Base-by-base conservation (phyloP, 305 asterid genomes). In the Plantago lanceolata region DNA sequence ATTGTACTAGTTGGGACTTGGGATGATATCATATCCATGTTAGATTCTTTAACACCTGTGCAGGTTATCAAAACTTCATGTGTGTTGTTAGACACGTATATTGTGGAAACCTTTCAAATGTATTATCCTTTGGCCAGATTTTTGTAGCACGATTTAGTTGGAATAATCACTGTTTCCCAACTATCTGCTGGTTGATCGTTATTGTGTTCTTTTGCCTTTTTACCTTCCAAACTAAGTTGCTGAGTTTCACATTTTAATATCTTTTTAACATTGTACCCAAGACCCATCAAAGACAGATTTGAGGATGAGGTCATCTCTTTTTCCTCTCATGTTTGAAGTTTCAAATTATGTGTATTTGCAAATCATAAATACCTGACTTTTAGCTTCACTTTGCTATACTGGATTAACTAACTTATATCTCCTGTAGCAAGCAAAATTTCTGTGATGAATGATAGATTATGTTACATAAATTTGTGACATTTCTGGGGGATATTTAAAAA, bases 41-140 rank as follows among this genome's bases (percentile, higher is more conserved):
- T 65, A 45, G 71, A 71, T 31, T 64, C 54, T 47, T 55, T 29
- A 59, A 56, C 18, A 49, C 52, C 43, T 66, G 61, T 35, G 61
- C 21, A 26, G 26, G 49, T 13, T 6, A 49, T 57, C 31, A 50
- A 19, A 11, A 17, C 28, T 61, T 45, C 35, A 51, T 14, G 61
- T 33, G 49, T 33, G 37, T 61, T 19, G 8, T 48, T 40, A 18
- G 61, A 61, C 65, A 31, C 61, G 35, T 68, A 16, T 40, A 57
- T 31, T 18, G 13, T 6, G 48, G 43, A 18, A 18, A 54, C 24
- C 14, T 24, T 18, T 26, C 19, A 44, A 40, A 51, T 57, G 48
- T 64, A 59, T 68, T 59, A 24, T 60, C 49, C 33, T 60, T 54
- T 59, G 44, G 24, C 16, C 16, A 45, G 48, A 16, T 57, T 62